Base-by-base conservation (phyloP, 2,329 filamentous ascomycete genomes). In the Claviceps sp. region DNA sequence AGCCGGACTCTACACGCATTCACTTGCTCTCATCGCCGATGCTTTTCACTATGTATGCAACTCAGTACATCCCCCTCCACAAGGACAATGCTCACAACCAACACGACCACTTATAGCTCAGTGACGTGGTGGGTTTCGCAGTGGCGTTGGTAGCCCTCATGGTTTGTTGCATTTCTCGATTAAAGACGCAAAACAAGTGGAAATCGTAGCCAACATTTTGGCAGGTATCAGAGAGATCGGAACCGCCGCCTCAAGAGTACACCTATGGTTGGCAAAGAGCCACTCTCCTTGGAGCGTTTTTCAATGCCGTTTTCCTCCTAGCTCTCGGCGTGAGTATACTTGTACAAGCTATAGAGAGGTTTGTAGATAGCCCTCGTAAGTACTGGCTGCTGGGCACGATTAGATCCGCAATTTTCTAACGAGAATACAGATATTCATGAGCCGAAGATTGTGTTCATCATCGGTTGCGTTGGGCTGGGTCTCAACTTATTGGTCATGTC, bases 21-120 rank as follows among this genome's bases (percentile, higher is more conserved):
- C 85, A 0, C 71, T 90, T 11, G 84, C 84, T 1, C 71, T 90
- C 2, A 71, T 89, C 26, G 85, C 86, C 30, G 86, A 90, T 71
- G 84, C 86, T 1, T 88, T 89, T 59, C 86, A 89, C 63, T 87
- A 88, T 62, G 82, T 85, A 88, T 62, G 82, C 85, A 68, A 37
- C 2, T 37, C 9, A 18, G 7, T 22, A 34, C 16, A 26, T 45
- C 24, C 4, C 24, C 30, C 30, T 34, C 30, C 9, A 34, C 9
- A 11, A 34, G 30, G 1, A 34, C 3, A 34, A 11, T 34, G 9
- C 30, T 34, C 30, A 34, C 9, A 34, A 34, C 4, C 3, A 34
- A 11, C 9, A 3, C n/a, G 6, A 20, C 30, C 6, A 8, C 11
- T 4, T 5, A 20, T 47, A 85, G 81, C 64, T 88, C 55, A 87